phyloP scores from a whole-genome alignment of 352 stramenopile species.

The Achlya hypogyna region DNA sequence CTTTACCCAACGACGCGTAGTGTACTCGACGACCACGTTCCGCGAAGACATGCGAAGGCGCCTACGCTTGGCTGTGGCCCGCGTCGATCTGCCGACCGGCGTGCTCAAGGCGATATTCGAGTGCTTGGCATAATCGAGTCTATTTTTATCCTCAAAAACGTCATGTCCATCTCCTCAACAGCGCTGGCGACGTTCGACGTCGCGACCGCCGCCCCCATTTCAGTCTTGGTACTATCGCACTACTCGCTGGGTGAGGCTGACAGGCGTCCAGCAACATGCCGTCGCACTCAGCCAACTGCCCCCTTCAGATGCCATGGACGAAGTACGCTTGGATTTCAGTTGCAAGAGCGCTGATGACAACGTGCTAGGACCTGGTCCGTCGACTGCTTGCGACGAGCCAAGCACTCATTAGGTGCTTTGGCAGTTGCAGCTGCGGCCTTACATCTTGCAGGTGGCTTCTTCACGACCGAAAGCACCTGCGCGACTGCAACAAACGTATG shows the following conservation, averaged over 20 bases:
- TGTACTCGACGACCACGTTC: background rate
- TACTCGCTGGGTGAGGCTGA: background rate
- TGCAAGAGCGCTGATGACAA: too few species aligned
- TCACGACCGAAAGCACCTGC: conserved; percentile 1
- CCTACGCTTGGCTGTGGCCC: background rate
- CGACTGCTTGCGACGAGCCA: too few species aligned
- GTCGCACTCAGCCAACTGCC: background rate
- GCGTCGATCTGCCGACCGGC: background rate
- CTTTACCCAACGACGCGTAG: background rate
- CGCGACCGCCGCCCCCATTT: background rate
- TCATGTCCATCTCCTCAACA: too few species aligned
- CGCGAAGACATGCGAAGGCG: background rate
- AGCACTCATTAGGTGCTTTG: too few species aligned
- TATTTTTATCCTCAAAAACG: too few species aligned
- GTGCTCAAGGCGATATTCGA: background rate
- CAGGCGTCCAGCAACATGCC: background rate
- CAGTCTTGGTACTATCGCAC: background rate
- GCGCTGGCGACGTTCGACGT: background rate
- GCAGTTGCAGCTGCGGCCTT: too few species aligned
- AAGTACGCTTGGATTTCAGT: too few species aligned
- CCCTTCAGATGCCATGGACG: too few species aligned
- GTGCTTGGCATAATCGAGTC: background rate
- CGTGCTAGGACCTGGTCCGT: too few species aligned
- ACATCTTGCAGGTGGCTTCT: conserved; percentile 18
- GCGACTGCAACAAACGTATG: conserved; percentile 13